A percentile compares a stretch with the other conserved stretches of the same genome.
Evolutionary conservation across 116 monocot species (phyloP).

Genomic region (Iris pallida): DNA sequence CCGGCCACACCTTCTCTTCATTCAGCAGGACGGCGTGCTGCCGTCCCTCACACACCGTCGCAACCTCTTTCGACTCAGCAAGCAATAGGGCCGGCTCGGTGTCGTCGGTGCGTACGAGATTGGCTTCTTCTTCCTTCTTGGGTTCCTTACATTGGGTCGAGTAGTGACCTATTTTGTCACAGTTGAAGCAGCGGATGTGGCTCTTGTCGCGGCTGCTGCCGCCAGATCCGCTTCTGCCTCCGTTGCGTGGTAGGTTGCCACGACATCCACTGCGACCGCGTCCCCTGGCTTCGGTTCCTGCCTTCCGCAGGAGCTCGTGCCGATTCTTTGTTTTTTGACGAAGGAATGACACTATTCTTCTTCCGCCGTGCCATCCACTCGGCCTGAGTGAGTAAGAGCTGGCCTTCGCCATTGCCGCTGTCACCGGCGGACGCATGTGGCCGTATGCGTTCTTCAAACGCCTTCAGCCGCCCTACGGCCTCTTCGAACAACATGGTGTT

Average conservation of each 20-base stretch:
- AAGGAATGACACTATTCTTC: too few species aligned
- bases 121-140: too few species aligned
- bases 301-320: not conserved
- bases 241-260: not conserved
- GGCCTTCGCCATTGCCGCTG: too few species aligned
- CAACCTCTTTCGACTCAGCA: not conserved
- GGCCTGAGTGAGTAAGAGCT: too few species aligned
- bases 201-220: not conserved
- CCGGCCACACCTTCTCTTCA: not conserved
- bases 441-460: conserved; percentile 5
- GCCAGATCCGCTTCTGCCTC: too few species aligned
- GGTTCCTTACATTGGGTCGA: too few species aligned
- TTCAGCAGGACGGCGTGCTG: not conserved
- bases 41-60: too few species aligned
- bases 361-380: too few species aligned
- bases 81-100: not conserved
- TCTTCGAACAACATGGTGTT: conserved; percentile 6
- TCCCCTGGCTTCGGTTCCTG: not conserved
- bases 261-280: not conserved
- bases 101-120: not conserved
- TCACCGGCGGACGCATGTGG: too few species aligned
- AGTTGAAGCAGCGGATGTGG: not conserved
- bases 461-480: conserved; percentile 15
- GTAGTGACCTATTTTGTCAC: not conserved
- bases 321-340: too few species aligned